Percentiles rank a stretch among this genome's conserved stretches.
Conservation (phyloP, 805 yeast genomes). For the Saccharomycopsis vini region DNA sequence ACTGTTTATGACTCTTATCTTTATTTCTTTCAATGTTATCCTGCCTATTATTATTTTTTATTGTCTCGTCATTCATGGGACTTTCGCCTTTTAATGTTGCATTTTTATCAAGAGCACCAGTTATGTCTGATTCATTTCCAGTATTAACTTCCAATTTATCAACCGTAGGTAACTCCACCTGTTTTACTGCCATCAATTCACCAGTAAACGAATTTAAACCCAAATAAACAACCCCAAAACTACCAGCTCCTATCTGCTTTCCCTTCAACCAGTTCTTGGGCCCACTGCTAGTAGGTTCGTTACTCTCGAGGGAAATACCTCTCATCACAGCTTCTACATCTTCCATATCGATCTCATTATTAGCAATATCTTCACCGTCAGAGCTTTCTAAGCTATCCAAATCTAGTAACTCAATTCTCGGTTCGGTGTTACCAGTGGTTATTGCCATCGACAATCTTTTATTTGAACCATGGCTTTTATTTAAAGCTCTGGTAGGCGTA, state of each 20-base stretch:
- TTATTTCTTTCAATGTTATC: constrained; percentile 17
- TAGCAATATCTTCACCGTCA: constrained; percentile 3
- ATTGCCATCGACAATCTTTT: constrained; percentile 18
- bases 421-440: constrained; percentile 10
- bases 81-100: not conserved
- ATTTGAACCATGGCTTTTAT: not conserved
- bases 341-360: constrained; percentile 5
- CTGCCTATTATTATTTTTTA: no score
- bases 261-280: constrained; percentile 90
- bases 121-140: constrained; percentile 6
- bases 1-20: constrained; percentile 19
- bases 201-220: constrained; percentile 92
- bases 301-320: no score
- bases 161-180: constrained; percentile 59
- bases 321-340: constrained; percentile 22
- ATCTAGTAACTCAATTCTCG: constrained; percentile 17
- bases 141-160: constrained; percentile 28
- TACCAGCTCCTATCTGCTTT: constrained; percentile 87
- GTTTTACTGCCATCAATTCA: constrained; percentile 95
- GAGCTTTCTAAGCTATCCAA: constrained; percentile 1
- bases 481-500: no score
- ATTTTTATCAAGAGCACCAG: constrained; percentile 1
- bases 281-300: constrained; percentile 37
- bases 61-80: constrained; percentile 5
- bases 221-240: constrained; percentile 86